phyloP scores from a whole-genome alignment of 768 basidiomycete species.

The Daedaleopsis nitida region DNA sequence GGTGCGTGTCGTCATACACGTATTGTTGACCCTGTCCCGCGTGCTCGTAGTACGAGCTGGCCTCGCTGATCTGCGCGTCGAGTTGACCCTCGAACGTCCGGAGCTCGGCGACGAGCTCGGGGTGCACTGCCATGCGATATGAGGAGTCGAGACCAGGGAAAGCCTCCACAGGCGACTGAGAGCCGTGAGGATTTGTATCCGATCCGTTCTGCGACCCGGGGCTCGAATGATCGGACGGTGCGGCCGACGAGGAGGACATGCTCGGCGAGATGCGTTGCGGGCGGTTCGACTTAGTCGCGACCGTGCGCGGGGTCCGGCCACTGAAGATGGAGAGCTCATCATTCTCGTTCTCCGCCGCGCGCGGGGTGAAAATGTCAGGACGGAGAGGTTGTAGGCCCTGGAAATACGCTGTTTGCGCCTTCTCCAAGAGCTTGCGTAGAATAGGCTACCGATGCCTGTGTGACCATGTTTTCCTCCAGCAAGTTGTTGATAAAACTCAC shows the following conservation, averaged over 20 bases:
- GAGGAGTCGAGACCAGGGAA: constrained; percentile 22
- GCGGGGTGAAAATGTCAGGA: constrained; percentile 62
- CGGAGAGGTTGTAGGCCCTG: constrained; percentile 46
- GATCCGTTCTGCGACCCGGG: constrained; percentile 9
- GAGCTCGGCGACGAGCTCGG: constrained; percentile 35
- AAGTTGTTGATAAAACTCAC: constrained; percentile 38
- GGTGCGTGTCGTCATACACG: neutral
- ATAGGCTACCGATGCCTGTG: constrained; percentile 51
- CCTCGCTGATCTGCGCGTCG: constrained; percentile 30
- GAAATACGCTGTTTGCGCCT: constrained; percentile 57
- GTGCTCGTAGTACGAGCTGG: constrained; percentile 1
- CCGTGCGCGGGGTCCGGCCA: constrained; percentile 64
- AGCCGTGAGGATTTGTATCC: constrained; percentile 4
- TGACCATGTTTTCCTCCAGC: neutral
- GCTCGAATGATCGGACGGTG: constrained; percentile 8
- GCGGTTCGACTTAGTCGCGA: constrained; percentile 47
- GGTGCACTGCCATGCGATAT: constrained; percentile 31
- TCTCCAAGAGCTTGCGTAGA: constrained; percentile 57
- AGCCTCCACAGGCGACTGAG: constrained; percentile 16
- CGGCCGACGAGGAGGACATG: constrained; percentile 13
- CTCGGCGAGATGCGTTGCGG: constrained; percentile 18
- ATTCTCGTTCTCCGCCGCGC: constrained; percentile 40
- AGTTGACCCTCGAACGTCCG: constrained; percentile 31
- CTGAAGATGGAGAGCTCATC: constrained; percentile 78
- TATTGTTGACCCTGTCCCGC: constrained; percentile 2